Percentiles rank a stretch among this genome's conserved stretches.
Evolutionary conservation across 2,329 filamentous ascomycete genomes (phyloP).

Genomic region (Akanthomyces uredinophilus): DNA sequence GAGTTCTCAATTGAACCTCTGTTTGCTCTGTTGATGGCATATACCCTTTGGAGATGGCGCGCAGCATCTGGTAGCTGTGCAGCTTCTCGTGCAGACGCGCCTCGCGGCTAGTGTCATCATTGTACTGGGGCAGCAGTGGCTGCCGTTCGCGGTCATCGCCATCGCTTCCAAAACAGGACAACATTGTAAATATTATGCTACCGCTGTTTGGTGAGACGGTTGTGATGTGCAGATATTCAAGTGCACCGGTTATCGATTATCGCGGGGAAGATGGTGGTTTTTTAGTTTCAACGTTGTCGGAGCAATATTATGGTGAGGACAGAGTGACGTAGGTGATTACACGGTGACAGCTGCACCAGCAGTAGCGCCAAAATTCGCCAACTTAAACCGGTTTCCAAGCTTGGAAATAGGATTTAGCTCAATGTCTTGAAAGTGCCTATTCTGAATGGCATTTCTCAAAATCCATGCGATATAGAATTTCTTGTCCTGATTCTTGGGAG

Average conservation of each 20-base stretch:
- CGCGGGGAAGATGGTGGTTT: no score
- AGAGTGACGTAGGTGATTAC: slow-evolving; percentile 12
- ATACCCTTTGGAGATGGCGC: slow-evolving; percentile 75
- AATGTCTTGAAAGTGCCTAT: no score
- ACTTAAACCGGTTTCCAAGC: background rate
- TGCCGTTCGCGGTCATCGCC: slow-evolving; percentile 58
- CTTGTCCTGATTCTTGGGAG: no score
- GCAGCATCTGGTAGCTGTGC: slow-evolving; percentile 86
- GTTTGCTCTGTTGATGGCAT: slow-evolving; percentile 88
- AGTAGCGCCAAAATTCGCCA: background rate
- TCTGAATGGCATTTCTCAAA: no score
- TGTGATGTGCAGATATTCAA: background rate
- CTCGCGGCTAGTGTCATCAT: slow-evolving; percentile 75
- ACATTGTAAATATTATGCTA: slow-evolving; percentile 32
- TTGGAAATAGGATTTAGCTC: no score
- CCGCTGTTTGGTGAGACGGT: background rate
- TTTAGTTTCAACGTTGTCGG: background rate
- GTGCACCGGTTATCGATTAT: background rate
- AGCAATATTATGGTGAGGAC: slow-evolving; percentile 1
- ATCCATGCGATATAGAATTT: no score
- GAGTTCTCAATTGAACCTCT: slow-evolving; percentile 71
- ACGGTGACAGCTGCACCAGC: background rate
- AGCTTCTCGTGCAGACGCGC: slow-evolving; percentile 79
- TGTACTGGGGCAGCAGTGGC: slow-evolving; percentile 77
- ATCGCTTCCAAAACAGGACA: slow-evolving; percentile 58